Conservation (phyloP, 2,329 filamentous ascomycete species). For the Aureobasidium lini region DNA sequence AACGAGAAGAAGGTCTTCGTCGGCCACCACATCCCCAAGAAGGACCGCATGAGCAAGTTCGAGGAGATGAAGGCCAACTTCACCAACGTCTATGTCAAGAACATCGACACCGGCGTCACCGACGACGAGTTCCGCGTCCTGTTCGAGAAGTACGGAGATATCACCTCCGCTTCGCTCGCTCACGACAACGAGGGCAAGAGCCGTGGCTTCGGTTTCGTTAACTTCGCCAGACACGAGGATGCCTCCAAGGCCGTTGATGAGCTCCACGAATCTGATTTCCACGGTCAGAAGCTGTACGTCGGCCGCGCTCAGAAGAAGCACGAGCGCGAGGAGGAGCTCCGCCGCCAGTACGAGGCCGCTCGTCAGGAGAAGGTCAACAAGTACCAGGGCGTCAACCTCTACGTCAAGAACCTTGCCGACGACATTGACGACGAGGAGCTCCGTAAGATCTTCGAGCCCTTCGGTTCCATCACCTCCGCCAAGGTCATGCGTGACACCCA, state of each 20-base stretch:
- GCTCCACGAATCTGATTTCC: constrained; percentile 86
- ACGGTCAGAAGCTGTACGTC: constrained; percentile 92
- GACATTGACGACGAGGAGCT: constrained; percentile 98
- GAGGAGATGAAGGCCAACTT: constrained; percentile 99
- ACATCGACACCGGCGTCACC: constrained; percentile 73
- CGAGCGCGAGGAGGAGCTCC: constrained; percentile 97
- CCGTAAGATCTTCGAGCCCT: constrained; percentile 83
- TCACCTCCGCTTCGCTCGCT: constrained; percentile 91
- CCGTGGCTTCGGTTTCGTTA: constrained; percentile 89
- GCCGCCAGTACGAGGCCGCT: constrained; percentile 96
- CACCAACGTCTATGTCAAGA: constrained; percentile 99
- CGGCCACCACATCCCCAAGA: constrained; percentile 98
- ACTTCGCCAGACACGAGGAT: constrained; percentile 85
- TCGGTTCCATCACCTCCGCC: constrained; percentile 92
- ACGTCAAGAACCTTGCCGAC: constrained; percentile 98
- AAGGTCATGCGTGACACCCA: constrained; percentile 94
- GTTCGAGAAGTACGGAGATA: constrained; percentile 86
- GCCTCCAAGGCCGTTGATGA: constrained; percentile 82
- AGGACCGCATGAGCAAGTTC: constrained; percentile 99
- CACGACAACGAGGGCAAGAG: constrained; percentile 96
- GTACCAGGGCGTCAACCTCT: constrained; percentile 98
- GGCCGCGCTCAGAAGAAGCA: constrained; percentile 99
- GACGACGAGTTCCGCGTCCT: constrained; percentile 93
- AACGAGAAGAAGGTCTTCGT: constrained; percentile 99
- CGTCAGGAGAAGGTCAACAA: constrained; percentile 98